Evolutionary conservation across 495 filamentous ascomycete genomes (phyloP).

Genomic region (Tuber microsphaerosporum): DNA sequence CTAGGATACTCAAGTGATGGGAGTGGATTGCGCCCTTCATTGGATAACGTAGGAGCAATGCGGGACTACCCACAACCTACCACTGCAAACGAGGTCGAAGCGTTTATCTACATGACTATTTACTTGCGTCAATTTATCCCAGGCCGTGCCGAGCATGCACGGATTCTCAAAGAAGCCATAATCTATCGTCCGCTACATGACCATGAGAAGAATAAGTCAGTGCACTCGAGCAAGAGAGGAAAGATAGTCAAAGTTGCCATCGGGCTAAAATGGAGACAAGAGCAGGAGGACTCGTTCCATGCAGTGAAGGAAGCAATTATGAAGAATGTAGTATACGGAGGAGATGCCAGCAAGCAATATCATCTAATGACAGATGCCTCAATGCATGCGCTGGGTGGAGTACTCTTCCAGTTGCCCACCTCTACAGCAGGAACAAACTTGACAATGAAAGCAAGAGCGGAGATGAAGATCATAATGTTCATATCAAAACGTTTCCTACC

Average conservation of each 20-base stretch:
- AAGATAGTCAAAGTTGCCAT: fast-evolving
- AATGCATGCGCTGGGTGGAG: background rate
- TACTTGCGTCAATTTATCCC: conserved; percentile 8
- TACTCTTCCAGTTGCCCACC: background rate
- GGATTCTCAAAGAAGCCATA: background rate
- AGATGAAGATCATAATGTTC: background rate
- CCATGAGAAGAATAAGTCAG: no score
- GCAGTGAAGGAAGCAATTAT: background rate
- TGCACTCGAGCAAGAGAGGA: background rate
- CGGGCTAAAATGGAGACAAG: background rate
- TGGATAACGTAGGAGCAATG: conserved; percentile 2
- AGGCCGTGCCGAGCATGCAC: background rate
- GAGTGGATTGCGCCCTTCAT: background rate
- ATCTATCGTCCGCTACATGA: background rate
- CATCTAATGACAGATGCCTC: background rate
- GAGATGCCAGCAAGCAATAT: background rate
- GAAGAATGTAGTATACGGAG: background rate
- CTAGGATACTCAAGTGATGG: background rate
- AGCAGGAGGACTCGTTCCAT: background rate
- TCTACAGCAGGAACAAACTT: background rate
- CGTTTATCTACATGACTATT: conserved; percentile 5
- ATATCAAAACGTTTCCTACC: background rate
- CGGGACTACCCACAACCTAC: background rate
- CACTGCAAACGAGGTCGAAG: background rate
- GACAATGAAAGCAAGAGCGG: fast-evolving